Conservation (phyloP, 2,329 filamentous ascomycete genomes). For the Claviceps pusilla region DNA sequence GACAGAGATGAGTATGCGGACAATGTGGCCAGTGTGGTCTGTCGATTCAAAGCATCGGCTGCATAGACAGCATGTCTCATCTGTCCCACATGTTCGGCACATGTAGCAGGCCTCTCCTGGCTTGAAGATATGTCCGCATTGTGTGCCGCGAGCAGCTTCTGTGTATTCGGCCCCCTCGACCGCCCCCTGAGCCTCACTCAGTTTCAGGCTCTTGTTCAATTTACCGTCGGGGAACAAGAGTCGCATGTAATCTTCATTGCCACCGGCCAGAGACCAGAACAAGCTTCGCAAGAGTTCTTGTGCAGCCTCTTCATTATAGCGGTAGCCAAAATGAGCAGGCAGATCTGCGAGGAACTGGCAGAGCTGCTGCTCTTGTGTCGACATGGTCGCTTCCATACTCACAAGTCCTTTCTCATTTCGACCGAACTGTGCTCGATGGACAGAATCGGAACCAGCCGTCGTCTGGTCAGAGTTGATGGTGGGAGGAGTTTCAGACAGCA, state of each 20-base stretch:
- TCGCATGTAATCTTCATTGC: constrained; percentile 56
- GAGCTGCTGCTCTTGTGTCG: constrained; percentile 65
- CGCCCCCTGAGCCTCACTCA: constrained; percentile 80
- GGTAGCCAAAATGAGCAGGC: constrained; percentile 57
- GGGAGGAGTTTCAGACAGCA: not conserved
- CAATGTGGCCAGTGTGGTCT: constrained; percentile 85
- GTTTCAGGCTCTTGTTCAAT: constrained; percentile 51
- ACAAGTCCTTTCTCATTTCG: constrained; percentile 16
- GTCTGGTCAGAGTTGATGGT: constrained; percentile 1
- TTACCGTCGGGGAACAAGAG: constrained; percentile 71
- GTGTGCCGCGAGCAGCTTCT: constrained; percentile 75
- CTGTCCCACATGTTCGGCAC: constrained; percentile 84
- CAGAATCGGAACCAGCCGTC: not conserved
- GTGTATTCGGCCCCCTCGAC: constrained; percentile 90
- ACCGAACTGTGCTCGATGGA: not conserved
- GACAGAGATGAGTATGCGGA: constrained; percentile 72
- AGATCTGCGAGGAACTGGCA: constrained; percentile 68
- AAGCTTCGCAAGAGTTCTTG: constrained; percentile 61
- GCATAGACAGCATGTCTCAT: constrained; percentile 92
- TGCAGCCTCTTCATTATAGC: constrained; percentile 58
- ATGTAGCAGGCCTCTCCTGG: constrained; percentile 83
- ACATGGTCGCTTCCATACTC: constrained; percentile 39
- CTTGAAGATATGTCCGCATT: constrained; percentile 96
- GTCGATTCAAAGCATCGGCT: constrained; percentile 89
- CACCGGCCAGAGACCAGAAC: constrained; percentile 73